A percentile compares a stretch with the other conserved stretches of the same genome.
Conservation (phyloP, 352 stramenopile genomes). For the Phytophthora lateralis region DNA sequence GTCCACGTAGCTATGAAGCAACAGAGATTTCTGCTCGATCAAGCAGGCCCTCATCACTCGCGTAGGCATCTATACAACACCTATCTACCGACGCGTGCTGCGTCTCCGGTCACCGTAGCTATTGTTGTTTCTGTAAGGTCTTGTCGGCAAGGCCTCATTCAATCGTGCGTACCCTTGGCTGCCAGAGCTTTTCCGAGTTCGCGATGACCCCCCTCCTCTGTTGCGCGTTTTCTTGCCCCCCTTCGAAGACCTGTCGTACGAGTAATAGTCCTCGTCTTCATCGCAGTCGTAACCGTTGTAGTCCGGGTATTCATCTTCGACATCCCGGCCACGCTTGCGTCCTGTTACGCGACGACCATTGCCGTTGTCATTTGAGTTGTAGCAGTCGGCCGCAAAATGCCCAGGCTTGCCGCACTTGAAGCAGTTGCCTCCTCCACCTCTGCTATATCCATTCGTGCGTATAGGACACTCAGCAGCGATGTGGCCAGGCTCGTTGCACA, state of each 20-base stretch:
- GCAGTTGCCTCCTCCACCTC: conserved; percentile 48
- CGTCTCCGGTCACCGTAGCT: conserved; percentile 35
- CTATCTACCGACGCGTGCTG: conserved; percentile 30
- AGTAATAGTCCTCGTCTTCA: conserved; percentile 45
- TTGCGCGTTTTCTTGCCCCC: conserved; percentile 29
- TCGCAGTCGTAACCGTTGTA: conserved; percentile 50
- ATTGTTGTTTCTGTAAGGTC: conserved; percentile 30
- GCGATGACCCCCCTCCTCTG: conserved; percentile 17
- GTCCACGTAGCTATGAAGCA: conserved; percentile 4
- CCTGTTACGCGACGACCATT: conserved; percentile 38
- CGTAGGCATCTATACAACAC: background rate
- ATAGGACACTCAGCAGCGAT: conserved; percentile 69
- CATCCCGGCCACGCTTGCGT: conserved; percentile 54
- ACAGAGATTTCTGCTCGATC: conserved; percentile 7
- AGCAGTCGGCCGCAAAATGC: conserved; percentile 59
- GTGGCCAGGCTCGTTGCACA: conserved; percentile 74
- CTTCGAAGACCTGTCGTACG: conserved; percentile 34
- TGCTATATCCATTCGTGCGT: conserved; percentile 44
- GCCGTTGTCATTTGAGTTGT: conserved; percentile 19
- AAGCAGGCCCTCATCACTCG: background rate
- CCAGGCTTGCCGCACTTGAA: conserved; percentile 56
- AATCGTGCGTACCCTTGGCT: conserved; percentile 35
- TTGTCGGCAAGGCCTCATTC: conserved; percentile 44
- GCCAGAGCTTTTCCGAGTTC: conserved; percentile 27
- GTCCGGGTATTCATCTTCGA: conserved; percentile 50